These are phyloP conservation scores for Fusarium haematococcum DNA, from an alignment of 2,329 filamentous ascomycete genomes.

Conservation along the genomic window DNA sequence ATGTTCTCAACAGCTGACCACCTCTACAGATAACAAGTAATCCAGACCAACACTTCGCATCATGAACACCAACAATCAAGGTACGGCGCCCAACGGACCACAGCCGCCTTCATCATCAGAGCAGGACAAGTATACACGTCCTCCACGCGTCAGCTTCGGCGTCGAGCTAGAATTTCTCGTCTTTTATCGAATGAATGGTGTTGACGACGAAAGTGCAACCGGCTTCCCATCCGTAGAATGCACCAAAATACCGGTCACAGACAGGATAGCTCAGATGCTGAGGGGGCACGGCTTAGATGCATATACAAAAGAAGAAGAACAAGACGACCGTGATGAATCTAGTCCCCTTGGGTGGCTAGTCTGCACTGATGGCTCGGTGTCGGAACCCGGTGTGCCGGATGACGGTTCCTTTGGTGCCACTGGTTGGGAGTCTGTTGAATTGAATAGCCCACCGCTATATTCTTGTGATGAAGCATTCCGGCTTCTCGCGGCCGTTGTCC, in stretches of 20 bases:
- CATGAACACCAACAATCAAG: background rate
- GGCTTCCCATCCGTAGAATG: background rate
- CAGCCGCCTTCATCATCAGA: background rate
- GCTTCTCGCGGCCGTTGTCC: conserved; percentile 47
- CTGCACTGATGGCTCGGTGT: conserved; percentile 4
- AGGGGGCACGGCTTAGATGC: background rate
- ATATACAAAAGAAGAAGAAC: background rate
- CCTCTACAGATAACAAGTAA: background rate
- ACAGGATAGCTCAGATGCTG: background rate
- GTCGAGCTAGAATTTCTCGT: conserved; percentile 37
- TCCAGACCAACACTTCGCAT: background rate
- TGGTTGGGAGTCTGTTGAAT: conserved; percentile 38
- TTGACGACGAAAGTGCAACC: background rate
- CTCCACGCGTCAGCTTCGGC: conserved; percentile 35
- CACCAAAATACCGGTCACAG: no score
- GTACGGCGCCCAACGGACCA: background rate
- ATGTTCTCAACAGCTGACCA: background rate
- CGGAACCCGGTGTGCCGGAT: background rate
- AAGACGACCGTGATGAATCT: background rate
- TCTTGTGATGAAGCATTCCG: conserved; percentile 42
- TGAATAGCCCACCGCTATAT: conserved; percentile 51
- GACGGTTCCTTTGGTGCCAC: background rate
- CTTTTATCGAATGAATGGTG: background rate
- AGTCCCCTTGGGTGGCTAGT: conserved; percentile 19
- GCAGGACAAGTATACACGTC: conserved; percentile 20